phyloP scores from a whole-genome alignment of 2,329 filamentous ascomycete species.

The Botrytis galanthina region DNA sequence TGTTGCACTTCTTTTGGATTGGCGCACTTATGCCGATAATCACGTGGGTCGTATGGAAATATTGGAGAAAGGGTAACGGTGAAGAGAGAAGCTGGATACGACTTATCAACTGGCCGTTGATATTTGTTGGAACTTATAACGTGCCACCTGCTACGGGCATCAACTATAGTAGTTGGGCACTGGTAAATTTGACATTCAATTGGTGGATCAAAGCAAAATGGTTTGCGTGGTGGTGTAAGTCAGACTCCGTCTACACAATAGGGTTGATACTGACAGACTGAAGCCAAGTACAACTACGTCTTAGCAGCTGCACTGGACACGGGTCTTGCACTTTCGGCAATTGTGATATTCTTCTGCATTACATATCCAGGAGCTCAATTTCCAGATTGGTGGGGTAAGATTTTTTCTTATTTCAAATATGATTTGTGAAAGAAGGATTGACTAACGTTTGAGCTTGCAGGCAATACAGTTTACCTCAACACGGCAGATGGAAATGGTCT shows the following conservation, averaged over 20 bases:
- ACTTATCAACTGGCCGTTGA: slow-evolving; percentile 39
- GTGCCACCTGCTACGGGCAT: slow-evolving; percentile 61
- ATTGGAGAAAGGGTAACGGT: slow-evolving; percentile 37
- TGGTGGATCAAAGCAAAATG: slow-evolving; percentile 61
- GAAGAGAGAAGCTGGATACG: slow-evolving; percentile 28
- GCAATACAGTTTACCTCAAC: slow-evolving; percentile 39
- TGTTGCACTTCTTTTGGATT: slow-evolving; percentile 72
- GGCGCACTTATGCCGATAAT: slow-evolving; percentile 61
- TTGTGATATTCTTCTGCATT: slow-evolving; percentile 69
- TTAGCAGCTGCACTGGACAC: slow-evolving; percentile 69
- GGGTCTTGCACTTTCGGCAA: slow-evolving; percentile 63
- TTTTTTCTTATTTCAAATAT: slow-evolving; percentile 46
- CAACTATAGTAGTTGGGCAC: slow-evolving; percentile 71
- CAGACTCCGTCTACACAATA: slow-evolving; percentile 63
- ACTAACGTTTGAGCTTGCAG: slow-evolving; percentile 58
- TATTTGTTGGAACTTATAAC: slow-evolving; percentile 40
- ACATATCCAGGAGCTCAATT: slow-evolving; percentile 58
- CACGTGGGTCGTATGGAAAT: slow-evolving; percentile 47
- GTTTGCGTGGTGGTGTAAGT: slow-evolving; percentile 65
- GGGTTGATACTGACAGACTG: slow-evolving; percentile 53
- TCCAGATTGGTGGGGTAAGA: slow-evolving; percentile 68
- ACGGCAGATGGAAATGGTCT: slow-evolving; percentile 29
- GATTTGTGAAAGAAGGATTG: slow-evolving; percentile 39
- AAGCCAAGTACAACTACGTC: slow-evolving; percentile 76
- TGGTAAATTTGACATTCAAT: slow-evolving; percentile 70